Evolutionary conservation across 1,284 basidiomycete genomes (phyloP).

Genomic region (Cryptococcus sp.): DNA sequence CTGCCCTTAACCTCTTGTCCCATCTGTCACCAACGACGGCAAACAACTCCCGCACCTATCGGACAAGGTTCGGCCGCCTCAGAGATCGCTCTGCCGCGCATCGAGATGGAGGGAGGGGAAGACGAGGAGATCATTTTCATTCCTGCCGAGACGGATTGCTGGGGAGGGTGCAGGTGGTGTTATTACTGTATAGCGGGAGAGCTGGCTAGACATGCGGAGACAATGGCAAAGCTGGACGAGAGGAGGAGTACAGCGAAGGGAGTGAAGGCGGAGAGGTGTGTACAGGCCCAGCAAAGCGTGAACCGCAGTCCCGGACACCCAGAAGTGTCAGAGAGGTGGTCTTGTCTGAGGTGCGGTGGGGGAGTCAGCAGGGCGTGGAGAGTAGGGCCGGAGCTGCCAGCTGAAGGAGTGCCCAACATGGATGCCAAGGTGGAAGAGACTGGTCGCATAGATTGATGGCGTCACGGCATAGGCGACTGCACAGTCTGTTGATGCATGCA

Average conservation of each 20-base stretch:
- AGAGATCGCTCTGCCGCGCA: constrained; percentile 20
- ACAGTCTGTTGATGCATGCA: too few species aligned
- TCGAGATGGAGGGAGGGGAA: constrained; percentile 7
- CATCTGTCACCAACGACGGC: constrained; percentile 45
- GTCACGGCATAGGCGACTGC: too few species aligned
- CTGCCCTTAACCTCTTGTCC: constrained; percentile 45
- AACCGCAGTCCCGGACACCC: too few species aligned
- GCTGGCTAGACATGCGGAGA: constrained; percentile 51
- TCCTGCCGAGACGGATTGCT: constrained; percentile 42
- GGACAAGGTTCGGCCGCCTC: constrained; percentile 18
- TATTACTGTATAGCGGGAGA: constrained; percentile 80
- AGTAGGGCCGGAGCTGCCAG: constrained; percentile 10
- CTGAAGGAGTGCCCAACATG: background rate
- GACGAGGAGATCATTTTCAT: constrained; percentile 35
- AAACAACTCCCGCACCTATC: constrained; percentile 23
- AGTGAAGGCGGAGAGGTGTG: constrained; percentile 4
- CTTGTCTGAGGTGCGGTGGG: constrained; percentile 67
- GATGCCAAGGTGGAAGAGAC: too few species aligned
- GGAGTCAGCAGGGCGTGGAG: constrained; percentile 32
- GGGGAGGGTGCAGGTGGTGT: constrained; percentile 72
- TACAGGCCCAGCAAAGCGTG: too few species aligned
- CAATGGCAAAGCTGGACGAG: constrained; percentile 3
- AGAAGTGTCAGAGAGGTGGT: constrained; percentile 60
- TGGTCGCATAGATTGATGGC: too few species aligned
- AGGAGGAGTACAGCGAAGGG: constrained; percentile 7